Evolutionary conservation across 768 basidiomycete species (phyloP), one percentile per base, ranked within the genome.

Genomic region (Trametes cubensis): DNA sequence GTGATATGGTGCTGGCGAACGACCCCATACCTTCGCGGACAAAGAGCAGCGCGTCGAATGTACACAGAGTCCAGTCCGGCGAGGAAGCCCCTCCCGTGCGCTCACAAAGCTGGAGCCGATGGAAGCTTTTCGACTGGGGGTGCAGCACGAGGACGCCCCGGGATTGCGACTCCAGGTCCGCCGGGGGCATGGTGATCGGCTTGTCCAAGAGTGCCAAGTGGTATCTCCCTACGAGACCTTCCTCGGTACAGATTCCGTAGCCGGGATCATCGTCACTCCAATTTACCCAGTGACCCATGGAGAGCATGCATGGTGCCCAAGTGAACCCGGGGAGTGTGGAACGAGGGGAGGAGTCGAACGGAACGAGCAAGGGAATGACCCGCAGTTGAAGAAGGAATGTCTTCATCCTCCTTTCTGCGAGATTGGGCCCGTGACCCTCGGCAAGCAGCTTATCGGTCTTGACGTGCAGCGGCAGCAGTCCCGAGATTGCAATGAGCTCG

Each of bases 401-500:
- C 23, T 26, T 48, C 58, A 64, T 60, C 7, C 63, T 58, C 38
- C 30, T 30, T 30, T 60, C 40, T 6, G 58, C 60, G 14, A 34
- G 40, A 28, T 61, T 54, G 2, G 54, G 47, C 14, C 54, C 56
- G 47, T 15, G 21, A 15, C 41, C 49, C 34, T 48, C 47, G 38
- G 42, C 26, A n/a, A 64, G 56, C 15, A 64, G 47, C 6, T 28
- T n/a, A 11, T 52, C 53, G 2, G 42, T 14, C 6, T 45, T 38
- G 38, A 60, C 47, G n/a, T 56, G 45, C 17, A 49, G 26, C 2
- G 45, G 46, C 6, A 53, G 26, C 7, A 63, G 49, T 28, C 58
- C 55, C n/a, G 57, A 41, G 26, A 63, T 55, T 1, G 62, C 51
- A 17, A 63, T 23, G 28, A 48, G 28, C 41, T 63, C 62, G 47